Base-by-base conservation (phyloP, 192 early-diverging fungal genomes). In the Podila epicladia region DNA sequence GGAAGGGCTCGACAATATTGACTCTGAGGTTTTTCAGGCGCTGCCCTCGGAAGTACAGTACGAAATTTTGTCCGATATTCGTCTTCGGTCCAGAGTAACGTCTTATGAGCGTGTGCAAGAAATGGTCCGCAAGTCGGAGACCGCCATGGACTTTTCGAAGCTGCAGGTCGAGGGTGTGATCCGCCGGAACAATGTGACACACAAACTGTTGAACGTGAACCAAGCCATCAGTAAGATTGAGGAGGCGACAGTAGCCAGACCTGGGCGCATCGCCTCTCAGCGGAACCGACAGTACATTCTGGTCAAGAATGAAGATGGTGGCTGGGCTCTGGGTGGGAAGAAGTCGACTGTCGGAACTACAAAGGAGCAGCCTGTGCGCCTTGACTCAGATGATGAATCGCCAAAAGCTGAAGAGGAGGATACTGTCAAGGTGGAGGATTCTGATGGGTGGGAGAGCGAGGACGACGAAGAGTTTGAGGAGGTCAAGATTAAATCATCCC, bases 21-120 rank as follows among this genome's bases (percentile, higher is more conserved):
- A 97, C 62, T 95, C 95, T 0, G 89, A 88, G 2, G 84, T 73
- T 11, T 98, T 98, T 78, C 82, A 88, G 57, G 73, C 87, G 0
- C 85, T 98, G 24, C 90, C 96, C 7, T 73, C 90, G 1, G 95
- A 97, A 68, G 82, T 92, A 20, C 98, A 99, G 83, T 95, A 98
- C 82, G 96, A 99, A 75, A 89, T 99, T 51, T 89, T 99, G 28
- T 87, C 93, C n/a, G 95, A 95, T 38, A 86, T 97, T 19, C 96
- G 96, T 65, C 82, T 88, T 13, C 90, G 90, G 49, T 94, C 94
- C 8, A 88, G 98, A 2, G 90, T 93, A 67, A 92, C 95, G 0
- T 93, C 93, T 15, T 91, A 89, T 70, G 85, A 88, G 19, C 88
- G 94, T 6, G 84, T 96, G 8, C 85, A 91, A 61, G 80, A 88